A percentile compares a stretch with the other conserved stretches of the same genome.
phyloP scores from a whole-genome alignment of 106 monocot species.

The Allium sativum region DNA sequence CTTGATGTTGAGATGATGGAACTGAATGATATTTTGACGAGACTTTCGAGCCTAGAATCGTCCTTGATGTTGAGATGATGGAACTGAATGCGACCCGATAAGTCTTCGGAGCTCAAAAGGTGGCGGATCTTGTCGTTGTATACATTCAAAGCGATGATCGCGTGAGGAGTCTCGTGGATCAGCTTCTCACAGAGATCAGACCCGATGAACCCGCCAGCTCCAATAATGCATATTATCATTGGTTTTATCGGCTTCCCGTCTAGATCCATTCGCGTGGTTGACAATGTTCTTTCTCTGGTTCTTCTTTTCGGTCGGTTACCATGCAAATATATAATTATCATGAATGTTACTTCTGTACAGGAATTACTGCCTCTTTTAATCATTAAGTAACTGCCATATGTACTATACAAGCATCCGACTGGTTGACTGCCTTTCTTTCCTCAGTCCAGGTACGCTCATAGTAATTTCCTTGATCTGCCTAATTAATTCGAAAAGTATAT shows the following conservation, averaged over 20 bases:
- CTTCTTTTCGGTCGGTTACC: no score
- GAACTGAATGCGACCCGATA: constrained; percentile 49
- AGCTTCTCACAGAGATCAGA: constrained; percentile 72
- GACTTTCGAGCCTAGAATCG: constrained; percentile 59
- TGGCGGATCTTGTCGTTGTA: constrained; percentile 70
- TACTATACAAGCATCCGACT: no score
- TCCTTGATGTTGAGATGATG: constrained; percentile 77
- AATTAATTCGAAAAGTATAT: no score
- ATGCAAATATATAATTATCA: no score
- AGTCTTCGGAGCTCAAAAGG: constrained; percentile 27
- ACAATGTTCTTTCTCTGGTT: no score
- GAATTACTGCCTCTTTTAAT: no score
- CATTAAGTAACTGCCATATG: no score
- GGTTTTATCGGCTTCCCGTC: constrained; percentile 45
- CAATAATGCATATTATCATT: constrained; percentile 65
- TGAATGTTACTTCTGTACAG: no score
- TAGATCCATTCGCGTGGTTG: constrained; percentile 28
- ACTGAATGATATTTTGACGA: constrained; percentile 59
- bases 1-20: no score
- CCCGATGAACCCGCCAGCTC: constrained; percentile 69
- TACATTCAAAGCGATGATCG: constrained; percentile 53
- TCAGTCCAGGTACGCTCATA: no score
- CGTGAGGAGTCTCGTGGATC: constrained; percentile 53
- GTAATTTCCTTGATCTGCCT: no score
- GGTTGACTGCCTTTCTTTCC: no score